These are phyloP conservation scores for Venturia aucupariae DNA, from an alignment of 2,329 filamentous ascomycete species.

Conservation along the genomic window DNA sequence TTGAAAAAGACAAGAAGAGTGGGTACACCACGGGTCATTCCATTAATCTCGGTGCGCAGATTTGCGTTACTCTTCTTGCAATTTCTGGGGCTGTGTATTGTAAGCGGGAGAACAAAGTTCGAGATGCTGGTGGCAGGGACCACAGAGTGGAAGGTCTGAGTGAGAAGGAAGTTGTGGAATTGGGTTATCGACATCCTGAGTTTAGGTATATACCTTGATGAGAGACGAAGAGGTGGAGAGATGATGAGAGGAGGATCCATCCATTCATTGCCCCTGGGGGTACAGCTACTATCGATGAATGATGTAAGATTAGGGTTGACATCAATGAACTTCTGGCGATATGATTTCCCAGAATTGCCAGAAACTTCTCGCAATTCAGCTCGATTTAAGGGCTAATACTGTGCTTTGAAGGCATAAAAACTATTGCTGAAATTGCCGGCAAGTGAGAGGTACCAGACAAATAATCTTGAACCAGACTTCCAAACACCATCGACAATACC, in stretches of 20 bases:
- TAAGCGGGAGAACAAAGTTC: conserved; percentile 43
- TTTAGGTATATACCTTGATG: conserved; percentile 34
- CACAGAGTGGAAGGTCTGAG: conserved; percentile 40
- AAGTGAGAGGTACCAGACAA: too few species aligned
- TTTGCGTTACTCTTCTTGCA: conserved; percentile 36
- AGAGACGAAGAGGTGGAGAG: neutral
- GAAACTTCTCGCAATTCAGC: too few species aligned
- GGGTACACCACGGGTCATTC: conserved; percentile 43
- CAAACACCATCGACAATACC: too few species aligned
- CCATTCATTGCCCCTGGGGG: too few species aligned
- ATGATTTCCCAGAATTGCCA: too few species aligned
- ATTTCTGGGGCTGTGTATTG: conserved; percentile 44
- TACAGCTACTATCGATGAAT: too few species aligned
- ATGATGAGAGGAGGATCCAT: neutral
- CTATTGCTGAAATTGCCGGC: too few species aligned
- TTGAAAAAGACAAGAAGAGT: conserved; percentile 34
- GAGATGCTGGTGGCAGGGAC: conserved; percentile 40
- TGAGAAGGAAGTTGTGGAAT: conserved; percentile 36
- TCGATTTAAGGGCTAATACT: too few species aligned
- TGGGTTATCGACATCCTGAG: conserved; percentile 46
- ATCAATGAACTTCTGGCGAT: too few species aligned
- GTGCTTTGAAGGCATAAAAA: too few species aligned
- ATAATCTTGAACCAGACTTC: too few species aligned
- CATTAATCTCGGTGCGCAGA: conserved; percentile 48
- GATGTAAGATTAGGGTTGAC: too few species aligned